Conservation (phyloP, 2,329 filamentous ascomycete species). For the Volutella citrinella region DNA sequence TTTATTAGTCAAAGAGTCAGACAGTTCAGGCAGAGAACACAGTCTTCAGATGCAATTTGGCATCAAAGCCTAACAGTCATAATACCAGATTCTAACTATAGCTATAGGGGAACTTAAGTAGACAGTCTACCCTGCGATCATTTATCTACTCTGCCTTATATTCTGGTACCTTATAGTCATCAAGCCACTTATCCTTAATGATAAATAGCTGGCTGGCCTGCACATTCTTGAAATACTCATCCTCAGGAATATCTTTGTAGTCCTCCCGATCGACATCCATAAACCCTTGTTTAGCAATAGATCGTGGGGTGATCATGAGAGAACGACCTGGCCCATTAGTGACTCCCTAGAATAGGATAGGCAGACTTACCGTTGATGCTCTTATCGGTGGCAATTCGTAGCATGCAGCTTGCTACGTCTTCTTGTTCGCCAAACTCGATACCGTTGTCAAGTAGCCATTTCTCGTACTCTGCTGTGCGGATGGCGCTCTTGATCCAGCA, state of each 20-base stretch:
- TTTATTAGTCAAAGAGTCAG: too few species aligned
- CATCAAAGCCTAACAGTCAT: too few species aligned
- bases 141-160: too few species aligned
- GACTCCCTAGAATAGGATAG: fast-evolving
- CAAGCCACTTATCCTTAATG: slow-evolving; percentile 18
- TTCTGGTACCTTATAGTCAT: slow-evolving; percentile 14
- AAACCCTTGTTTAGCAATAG: slow-evolving; percentile 15
- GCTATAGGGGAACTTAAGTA: too few species aligned
- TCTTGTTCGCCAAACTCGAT: slow-evolving; percentile 38
- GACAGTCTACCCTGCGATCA: too few species aligned
- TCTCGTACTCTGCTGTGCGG: slow-evolving; percentile 37
- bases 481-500: slow-evolving; percentile 38
- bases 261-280: slow-evolving; percentile 19
- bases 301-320: slow-evolving; percentile 18
- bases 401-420: slow-evolving; percentile 31
- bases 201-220: slow-evolving; percentile 16
- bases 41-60: too few species aligned
- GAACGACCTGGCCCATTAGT: slow-evolving; percentile 14
- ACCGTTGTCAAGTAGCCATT: slow-evolving; percentile 35
- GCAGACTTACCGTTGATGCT: slow-evolving; percentile 21
- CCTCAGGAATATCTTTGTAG: slow-evolving; percentile 15
- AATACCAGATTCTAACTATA: too few species aligned
- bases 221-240: slow-evolving; percentile 14
- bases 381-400: slow-evolving; percentile 30
- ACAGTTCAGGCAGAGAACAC: too few species aligned